Percentiles rank a stretch among this genome's conserved stretches.
Evolutionary conservation across 495 filamentous ascomycete species (phyloP).

Genomic region (Penicillium coffeae): DNA sequence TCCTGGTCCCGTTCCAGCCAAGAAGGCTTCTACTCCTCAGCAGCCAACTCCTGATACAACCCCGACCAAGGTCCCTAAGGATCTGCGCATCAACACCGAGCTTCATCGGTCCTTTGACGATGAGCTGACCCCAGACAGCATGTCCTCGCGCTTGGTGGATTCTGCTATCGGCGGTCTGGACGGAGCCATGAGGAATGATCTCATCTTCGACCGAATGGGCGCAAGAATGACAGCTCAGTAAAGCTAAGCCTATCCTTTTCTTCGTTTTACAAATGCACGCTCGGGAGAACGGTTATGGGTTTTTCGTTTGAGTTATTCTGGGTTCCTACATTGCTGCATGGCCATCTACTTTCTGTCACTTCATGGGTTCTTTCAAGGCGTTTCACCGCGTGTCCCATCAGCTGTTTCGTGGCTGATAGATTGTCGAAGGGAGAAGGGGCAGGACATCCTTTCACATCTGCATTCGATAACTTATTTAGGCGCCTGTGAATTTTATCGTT

Average conservation of each 20-base stretch:
- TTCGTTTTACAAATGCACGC: not conserved
- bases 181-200: slow-evolving; percentile 35
- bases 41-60: slow-evolving; percentile 25
- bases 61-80: slow-evolving; percentile 36
- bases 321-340: slow-evolving; percentile 9
- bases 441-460: slow-evolving; percentile 8
- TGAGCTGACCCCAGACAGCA: slow-evolving; percentile 63
- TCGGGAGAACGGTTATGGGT: slow-evolving; percentile 4
- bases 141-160: slow-evolving; percentile 61
- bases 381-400: slow-evolving; percentile 2
- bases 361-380: not conserved
- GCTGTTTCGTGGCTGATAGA: slow-evolving; percentile 8
- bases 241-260: slow-evolving; percentile 1
- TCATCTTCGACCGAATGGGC: slow-evolving; percentile 43
- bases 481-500: slow-evolving; percentile 1
- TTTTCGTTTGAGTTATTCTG: not conserved
- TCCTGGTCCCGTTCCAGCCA: slow-evolving; percentile 29
- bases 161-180: slow-evolving; percentile 46
- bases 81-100: slow-evolving; percentile 45
- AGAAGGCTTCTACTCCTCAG: slow-evolving; percentile 20
- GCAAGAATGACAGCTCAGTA: slow-evolving; percentile 34
- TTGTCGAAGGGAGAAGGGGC: not conserved
- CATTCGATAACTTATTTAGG: slow-evolving; percentile 15
- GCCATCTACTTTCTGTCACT: not conserved
- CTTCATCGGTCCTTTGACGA: slow-evolving; percentile 36